These are phyloP conservation scores for Colletotrichum shisoi DNA, from an alignment of 2,329 filamentous ascomycete genomes.

Conservation along the genomic window DNA sequence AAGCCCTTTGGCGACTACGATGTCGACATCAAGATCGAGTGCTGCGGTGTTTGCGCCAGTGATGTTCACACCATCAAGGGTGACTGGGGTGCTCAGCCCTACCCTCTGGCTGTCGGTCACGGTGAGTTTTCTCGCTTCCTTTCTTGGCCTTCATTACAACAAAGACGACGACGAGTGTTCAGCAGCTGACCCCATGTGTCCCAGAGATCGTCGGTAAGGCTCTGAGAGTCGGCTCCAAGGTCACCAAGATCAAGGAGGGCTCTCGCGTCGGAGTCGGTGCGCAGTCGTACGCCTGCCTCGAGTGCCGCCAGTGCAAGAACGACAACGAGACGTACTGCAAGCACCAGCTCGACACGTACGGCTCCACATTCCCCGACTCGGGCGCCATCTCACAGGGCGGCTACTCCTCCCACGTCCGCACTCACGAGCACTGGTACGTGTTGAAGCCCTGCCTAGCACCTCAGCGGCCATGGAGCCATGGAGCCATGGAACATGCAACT, in stretches of 20 bases:
- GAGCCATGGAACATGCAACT: no score
- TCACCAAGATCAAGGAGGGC: constrained; percentile 67
- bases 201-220: constrained; percentile 74
- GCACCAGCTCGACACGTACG: constrained; percentile 68
- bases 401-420: constrained; percentile 70
- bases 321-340: constrained; percentile 74
- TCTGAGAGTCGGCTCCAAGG: constrained; percentile 71
- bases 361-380: constrained; percentile 62
- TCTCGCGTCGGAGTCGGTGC: constrained; percentile 74
- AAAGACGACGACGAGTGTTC: neutral
- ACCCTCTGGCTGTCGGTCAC: constrained; percentile 73
- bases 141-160: no score
- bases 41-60: constrained; percentile 78
- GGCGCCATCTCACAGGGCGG: constrained; percentile 71
- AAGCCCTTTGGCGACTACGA: constrained; percentile 89
- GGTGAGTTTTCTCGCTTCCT: constrained; percentile 51
- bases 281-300: constrained; percentile 69
- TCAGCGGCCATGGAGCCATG: neutral
- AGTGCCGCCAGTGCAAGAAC: constrained; percentile 70
- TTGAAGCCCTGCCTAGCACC: neutral
- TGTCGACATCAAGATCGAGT: constrained; percentile 86
- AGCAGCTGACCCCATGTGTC: constrained; percentile 8
- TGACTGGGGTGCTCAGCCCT: constrained; percentile 70
- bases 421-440: constrained; percentile 74
- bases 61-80: constrained; percentile 75